Evolutionary conservation across 352 stramenopile species (phyloP).

Genomic region (Globisporangium carolinianum): DNA sequence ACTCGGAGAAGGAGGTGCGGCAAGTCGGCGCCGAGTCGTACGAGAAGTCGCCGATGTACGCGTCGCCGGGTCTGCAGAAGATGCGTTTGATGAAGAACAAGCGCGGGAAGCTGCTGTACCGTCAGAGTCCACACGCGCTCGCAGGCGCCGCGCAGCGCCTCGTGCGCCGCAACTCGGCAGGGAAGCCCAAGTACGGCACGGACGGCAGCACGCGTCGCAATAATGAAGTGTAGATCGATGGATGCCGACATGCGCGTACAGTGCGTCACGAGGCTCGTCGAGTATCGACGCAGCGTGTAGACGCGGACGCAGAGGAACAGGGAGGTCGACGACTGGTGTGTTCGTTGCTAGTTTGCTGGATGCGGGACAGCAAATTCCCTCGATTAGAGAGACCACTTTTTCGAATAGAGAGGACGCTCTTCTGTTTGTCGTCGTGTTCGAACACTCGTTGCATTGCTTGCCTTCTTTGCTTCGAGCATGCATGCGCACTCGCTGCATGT

Average conservation of each 20-base stretch:
- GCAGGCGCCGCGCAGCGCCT: conserved; percentile 51
- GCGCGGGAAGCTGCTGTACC: conserved; percentile 73
- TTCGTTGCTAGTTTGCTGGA: too few species aligned
- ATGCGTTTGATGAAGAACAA: conserved; percentile 80
- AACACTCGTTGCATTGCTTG: background rate
- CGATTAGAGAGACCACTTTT: too few species aligned
- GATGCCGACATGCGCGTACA: background rate
- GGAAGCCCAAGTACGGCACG: conserved; percentile 49
- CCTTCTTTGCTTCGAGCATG: conserved; percentile 10
- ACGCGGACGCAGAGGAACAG: background rate
- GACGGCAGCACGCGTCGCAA: conserved; percentile 11
- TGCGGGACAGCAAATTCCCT: too few species aligned
- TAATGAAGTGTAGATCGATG: background rate
- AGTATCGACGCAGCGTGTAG: background rate
- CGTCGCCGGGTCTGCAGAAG: conserved; percentile 77
- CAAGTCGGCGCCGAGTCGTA: conserved; percentile 49
- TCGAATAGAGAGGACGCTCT: background rate
- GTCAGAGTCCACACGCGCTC: conserved; percentile 60
- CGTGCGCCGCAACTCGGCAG: conserved; percentile 26
- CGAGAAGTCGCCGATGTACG: conserved; percentile 84
- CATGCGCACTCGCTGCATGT: conserved; percentile 36
- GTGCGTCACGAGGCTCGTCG: too few species aligned
- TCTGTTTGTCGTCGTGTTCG: background rate
- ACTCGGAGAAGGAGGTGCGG: conserved; percentile 83
- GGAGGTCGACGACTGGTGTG: too few species aligned